Base-by-base conservation (phyloP, 2,329 filamentous ascomycete species). In the Corynespora cassiicola region DNA sequence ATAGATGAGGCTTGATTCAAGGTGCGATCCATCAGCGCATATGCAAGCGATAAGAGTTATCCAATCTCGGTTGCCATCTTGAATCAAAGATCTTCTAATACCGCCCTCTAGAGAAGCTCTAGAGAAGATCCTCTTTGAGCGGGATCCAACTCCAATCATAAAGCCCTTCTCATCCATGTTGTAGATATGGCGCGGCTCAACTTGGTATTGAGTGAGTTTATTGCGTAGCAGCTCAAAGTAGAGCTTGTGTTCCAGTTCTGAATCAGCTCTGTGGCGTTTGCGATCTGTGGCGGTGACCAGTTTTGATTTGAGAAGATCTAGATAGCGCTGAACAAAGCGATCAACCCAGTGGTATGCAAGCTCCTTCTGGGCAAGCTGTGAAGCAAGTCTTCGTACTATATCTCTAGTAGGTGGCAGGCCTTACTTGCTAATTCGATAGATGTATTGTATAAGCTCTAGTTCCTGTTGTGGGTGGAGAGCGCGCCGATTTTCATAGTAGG, bases 221-320 rank as follows among this genome's bases (percentile, higher is more conserved):
- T 15, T 23, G 18, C 21, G 16, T 24, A 45, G 21, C 22, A 47
- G 39, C 19, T 48, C 27, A 31, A 58, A 58, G n/a, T 45, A 46
- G 6, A 37, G 32, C 8, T 20, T 34, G 36, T 55, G 58, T 36
- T 53, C 46, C 16, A 26, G 8, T 9, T 11, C 23, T 36, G 27
- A 51, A 40, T 63, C 40, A 40, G 48, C 55, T 23, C 48, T 42
- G 15, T 56, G 24, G 14, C 52, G 31, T 20, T 24, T 31, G 10
- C 12, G n/a, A 26, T 62, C 49, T 3, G 59, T 44, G 9, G 36
- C 15, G 17, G 42, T 30, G n/a, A 47, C 38, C 40, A 38, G 58
- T 34, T 35, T 2, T 11, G 39, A 44, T 15, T 38, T 39, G 14
- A 58, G 40, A 12, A 36, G 8, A 15, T 39, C 21, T 2, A 31